Evolutionary conservation across 257 asterid genomes (phyloP), one percentile per base, ranked within the genome.

Genomic region (Plectranthus barbatus): DNA sequence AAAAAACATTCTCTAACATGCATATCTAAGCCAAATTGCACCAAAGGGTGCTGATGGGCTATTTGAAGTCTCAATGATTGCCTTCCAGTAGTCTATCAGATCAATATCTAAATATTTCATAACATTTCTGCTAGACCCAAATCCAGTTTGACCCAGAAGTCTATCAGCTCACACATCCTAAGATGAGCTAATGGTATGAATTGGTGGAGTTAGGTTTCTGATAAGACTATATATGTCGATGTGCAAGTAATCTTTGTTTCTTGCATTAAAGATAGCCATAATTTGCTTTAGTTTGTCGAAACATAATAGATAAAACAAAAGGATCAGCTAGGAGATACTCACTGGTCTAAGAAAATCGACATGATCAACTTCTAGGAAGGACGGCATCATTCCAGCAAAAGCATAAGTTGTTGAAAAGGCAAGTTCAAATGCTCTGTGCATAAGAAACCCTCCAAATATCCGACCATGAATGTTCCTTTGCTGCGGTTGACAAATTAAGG

Each of bases 381-480:
- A 83, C 1, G 96, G 99, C 97, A 86, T 89, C 91, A 87, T 69
- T 41, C 99, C 99, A 13, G 96, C 99, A 78, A 92, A 92, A 68
- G 85, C 77, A 77, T 92, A 92, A 54, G 94, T 78, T 1, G 99
- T 92, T 63, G 97, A 83, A 64, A 86, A 86, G 33, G 97, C 99
- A 39, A 86, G 66, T 53, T 92, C 99, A 56, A 92, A 92, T 33
- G 97, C 97, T 51, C 97, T 76, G 64, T 77, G 96, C 96, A 92
- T 86, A 70, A 92, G 74, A 73, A 92, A 92, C 11, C 96, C 99
- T 67, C 99, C 99, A 67, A 92, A 92, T 67, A 92, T 92, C 53
- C 97, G 91, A 56, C 97, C 99, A 51, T 92, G 97, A 53, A 92
- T 85, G 77, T 92, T 92, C 76, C 99, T 82, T 72, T 92, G 97